phyloP scores from a whole-genome alignment of 2,329 filamentous ascomycete species.

The Aspergillus awamori region DNA sequence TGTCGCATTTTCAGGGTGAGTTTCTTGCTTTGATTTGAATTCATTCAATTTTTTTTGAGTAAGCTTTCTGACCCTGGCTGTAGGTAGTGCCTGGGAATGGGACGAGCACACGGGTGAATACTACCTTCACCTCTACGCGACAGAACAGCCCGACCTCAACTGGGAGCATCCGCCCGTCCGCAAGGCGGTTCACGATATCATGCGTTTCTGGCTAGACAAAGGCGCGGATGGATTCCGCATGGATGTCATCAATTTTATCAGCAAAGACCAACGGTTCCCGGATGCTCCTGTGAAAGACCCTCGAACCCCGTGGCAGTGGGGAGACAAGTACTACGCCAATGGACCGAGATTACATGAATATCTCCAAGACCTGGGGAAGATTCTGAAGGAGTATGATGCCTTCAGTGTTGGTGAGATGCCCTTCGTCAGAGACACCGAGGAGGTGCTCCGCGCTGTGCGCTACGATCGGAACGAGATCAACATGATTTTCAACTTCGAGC shows the following conservation, averaged over 20 bases:
- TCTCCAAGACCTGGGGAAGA: constrained; percentile 56
- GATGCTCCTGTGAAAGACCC: constrained; percentile 41
- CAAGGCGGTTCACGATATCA: constrained; percentile 69
- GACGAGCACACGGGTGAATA: constrained; percentile 74
- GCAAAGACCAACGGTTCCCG: constrained; percentile 61
- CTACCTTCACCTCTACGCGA: constrained; percentile 75
- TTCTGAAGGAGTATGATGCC: constrained; percentile 59
- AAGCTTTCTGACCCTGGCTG: neutral
- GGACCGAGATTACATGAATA: constrained; percentile 63
- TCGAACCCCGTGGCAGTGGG: constrained; percentile 35
- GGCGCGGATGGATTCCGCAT: constrained; percentile 76
- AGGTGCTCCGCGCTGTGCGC: constrained; percentile 58
- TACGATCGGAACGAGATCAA: constrained; percentile 63
- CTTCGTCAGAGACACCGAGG: constrained; percentile 49
- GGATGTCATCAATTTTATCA: constrained; percentile 74
- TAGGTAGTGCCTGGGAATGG: constrained; percentile 57
- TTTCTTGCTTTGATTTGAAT: neutral
- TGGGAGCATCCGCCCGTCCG: constrained; percentile 74
- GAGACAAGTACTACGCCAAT: constrained; percentile 54
- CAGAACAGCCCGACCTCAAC: constrained; percentile 81
- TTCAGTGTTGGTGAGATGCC: constrained; percentile 67
- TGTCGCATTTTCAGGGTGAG: constrained; percentile 38
- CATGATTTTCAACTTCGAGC: constrained; percentile 76
- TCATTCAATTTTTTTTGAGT: rapidly evolving
- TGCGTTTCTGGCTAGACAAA: constrained; percentile 77